Percentiles rank a stretch among this genome's conserved stretches.
Evolutionary conservation across 1,284 basidiomycete genomes (phyloP).

Genomic region (Heterobasidion parviporum): DNA sequence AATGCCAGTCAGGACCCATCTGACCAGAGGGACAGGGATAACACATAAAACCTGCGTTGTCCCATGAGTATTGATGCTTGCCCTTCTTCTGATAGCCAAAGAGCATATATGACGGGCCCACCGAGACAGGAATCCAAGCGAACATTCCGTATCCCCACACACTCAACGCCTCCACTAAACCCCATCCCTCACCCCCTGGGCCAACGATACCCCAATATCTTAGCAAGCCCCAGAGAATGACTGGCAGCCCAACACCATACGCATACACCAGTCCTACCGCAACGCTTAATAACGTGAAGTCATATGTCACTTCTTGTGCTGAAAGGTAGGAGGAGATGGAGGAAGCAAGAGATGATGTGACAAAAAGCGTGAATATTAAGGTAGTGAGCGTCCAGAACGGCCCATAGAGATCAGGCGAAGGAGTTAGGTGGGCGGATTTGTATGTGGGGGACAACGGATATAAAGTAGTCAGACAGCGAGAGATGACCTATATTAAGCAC

Average conservation of each 20-base stretch:
- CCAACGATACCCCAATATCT: constrained; percentile 66
- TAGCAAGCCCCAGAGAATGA: constrained; percentile 72
- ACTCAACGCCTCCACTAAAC: constrained; percentile 69
- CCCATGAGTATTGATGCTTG: too few relatives aligned
- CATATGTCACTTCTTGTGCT: constrained; percentile 53
- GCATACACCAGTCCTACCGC: constrained; percentile 79
- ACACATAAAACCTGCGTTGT: constrained; percentile 53
- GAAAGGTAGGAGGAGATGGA: constrained; percentile 80
- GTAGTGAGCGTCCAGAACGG: constrained; percentile 96
- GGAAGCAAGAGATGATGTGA: constrained; percentile 83
- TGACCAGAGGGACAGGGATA: constrained; percentile 68
- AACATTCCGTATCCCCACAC: constrained; percentile 73
- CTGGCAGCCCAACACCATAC: constrained; percentile 77
- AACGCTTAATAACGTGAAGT: constrained; percentile 78
- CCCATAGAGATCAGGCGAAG: constrained; percentile 71
- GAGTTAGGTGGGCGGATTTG: constrained; percentile 53
- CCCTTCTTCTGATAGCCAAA: constrained; percentile 26
- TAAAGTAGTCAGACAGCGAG: constrained; percentile 66
- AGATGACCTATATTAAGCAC: constrained; percentile 27
- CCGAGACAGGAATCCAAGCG: constrained; percentile 73
- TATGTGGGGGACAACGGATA: constrained; percentile 54
- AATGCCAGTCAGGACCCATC: constrained; percentile 71
- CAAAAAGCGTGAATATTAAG: constrained; percentile 83
- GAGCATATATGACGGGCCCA: constrained; percentile 17
- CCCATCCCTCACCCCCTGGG: constrained; percentile 56